Percentiles rank a stretch among this genome's conserved stretches.
Conservation (phyloP, 139 green algal species). For the Eudorina sp. region DNA sequence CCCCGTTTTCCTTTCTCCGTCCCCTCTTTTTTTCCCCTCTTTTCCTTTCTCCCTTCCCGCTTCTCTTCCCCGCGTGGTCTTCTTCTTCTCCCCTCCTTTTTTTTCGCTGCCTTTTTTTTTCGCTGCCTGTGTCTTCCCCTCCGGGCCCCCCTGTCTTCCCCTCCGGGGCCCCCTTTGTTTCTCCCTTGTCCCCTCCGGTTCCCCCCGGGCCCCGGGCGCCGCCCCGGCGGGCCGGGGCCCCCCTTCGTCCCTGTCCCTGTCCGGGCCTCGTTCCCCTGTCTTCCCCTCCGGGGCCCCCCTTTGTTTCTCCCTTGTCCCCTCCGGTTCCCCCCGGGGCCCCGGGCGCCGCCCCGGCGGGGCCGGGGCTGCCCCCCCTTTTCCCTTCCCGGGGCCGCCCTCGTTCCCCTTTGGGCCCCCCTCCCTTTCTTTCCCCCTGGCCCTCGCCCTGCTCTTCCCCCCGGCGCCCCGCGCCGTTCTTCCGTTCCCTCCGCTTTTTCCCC, state of each 20-base stretch:
- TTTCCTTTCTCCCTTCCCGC: constrained; percentile 1
- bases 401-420: background rate
- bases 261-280: no score
- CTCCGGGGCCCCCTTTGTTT: no score
- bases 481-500: background rate
- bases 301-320: no score
- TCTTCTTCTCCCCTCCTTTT: background rate
- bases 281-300: no score
- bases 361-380: background rate
- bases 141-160: no score
- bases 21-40: background rate
- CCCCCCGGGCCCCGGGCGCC: no score
- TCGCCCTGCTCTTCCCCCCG: background rate
- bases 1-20: background rate
- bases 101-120: background rate
- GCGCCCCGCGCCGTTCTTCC: background rate
- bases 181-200: no score
- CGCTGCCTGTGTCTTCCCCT: background rate
- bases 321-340: no score
- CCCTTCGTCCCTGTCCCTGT: no score
- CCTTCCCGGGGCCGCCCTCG: background rate
- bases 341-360: no score
- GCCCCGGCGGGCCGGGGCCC: no score
- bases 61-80: background rate
- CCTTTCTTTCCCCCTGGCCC: no score